phyloP scores from a whole-genome alignment of 1,284 basidiomycete genomes.

The Cystobasidiaceae sp. region DNA sequence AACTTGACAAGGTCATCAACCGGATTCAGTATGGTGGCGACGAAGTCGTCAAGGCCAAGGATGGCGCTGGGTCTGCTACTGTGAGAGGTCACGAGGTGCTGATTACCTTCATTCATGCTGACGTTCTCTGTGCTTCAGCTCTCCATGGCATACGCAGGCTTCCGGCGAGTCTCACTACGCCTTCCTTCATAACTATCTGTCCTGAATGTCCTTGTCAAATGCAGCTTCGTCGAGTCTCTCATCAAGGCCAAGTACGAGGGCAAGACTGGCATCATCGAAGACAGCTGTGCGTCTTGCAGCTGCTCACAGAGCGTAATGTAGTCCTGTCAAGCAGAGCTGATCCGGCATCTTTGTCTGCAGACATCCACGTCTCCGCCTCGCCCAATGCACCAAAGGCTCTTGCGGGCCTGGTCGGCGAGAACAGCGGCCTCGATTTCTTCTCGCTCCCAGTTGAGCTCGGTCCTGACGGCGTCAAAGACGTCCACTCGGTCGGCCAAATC shows the following conservation, averaged over 20 bases:
- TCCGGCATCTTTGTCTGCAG: background rate
- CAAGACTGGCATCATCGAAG: constrained; percentile 67
- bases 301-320: too few relatives aligned
- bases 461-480: constrained; percentile 52
- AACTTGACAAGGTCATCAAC: constrained; percentile 61
- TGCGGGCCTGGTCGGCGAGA: constrained; percentile 46
- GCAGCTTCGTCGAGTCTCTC: constrained; percentile 68
- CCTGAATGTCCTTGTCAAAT: background rate
- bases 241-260: constrained; percentile 66
- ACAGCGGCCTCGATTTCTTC: constrained; percentile 68
- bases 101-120: background rate
- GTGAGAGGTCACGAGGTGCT: constrained; percentile 41
- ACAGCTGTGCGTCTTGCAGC: constrained; percentile 29
- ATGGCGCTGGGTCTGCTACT: constrained; percentile 75
- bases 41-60: constrained; percentile 89
- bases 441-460: constrained; percentile 85
- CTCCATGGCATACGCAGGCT: constrained; percentile 34
- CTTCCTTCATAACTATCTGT: background rate
- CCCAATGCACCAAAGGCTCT: constrained; percentile 20
- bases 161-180: background rate
- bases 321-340: too few relatives aligned
- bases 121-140: constrained; percentile 2
- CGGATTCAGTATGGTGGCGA: constrained; percentile 96
- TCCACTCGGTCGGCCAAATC: constrained; percentile 53
- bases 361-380: constrained; percentile 28